Conservation (phyloP, 768 basidiomycete species). For the Tylopilus sp. region DNA sequence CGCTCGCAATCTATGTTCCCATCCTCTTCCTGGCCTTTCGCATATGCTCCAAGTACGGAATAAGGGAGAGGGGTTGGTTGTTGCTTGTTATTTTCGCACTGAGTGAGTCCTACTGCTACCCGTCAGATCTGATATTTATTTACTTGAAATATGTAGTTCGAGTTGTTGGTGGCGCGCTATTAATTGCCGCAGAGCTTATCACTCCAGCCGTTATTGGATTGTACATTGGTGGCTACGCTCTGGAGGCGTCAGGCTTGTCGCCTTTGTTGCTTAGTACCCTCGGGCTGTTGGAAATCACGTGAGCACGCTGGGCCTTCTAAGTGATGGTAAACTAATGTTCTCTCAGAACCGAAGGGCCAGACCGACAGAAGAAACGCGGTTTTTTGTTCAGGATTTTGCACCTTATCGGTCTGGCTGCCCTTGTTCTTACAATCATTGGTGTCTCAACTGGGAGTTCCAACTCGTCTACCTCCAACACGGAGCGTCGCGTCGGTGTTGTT, state of each 20-base stretch:
- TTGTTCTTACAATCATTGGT: slow-evolving; percentile 34
- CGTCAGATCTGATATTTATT: neutral
- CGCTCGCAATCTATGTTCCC: slow-evolving; percentile 59
- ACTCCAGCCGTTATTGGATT: slow-evolving; percentile 39
- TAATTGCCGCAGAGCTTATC: slow-evolving; percentile 51
- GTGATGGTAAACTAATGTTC: slow-evolving; percentile 2
- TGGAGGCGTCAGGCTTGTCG: slow-evolving; percentile 38
- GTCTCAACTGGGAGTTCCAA: slow-evolving; percentile 18
- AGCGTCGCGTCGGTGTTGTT: slow-evolving; percentile 33
- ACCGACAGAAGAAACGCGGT: slow-evolving; percentile 11
- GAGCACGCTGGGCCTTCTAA: slow-evolving; percentile 11
- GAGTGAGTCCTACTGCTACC: slow-evolving; percentile 40
- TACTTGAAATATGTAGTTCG: slow-evolving; percentile 41
- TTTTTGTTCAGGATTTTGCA: slow-evolving; percentile 27
- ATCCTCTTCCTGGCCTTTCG: slow-evolving; percentile 44
- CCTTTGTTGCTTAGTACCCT: slow-evolving; percentile 37
- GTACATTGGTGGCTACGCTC: slow-evolving; percentile 49
- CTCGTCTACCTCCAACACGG: slow-evolving; percentile 19
- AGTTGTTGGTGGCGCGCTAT: slow-evolving; percentile 52
- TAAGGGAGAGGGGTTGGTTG: slow-evolving; percentile 64
- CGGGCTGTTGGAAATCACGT: slow-evolving; percentile 36
- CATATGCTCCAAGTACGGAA: slow-evolving; percentile 52
- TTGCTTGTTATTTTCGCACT: slow-evolving; percentile 59
- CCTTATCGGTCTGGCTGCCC: slow-evolving; percentile 24
- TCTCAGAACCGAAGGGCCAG: slow-evolving; percentile 30